These are phyloP conservation scores for Dictyostelium firmibasis DNA, from an alignment of 78 protist species.

Conservation along the genomic window DNA sequence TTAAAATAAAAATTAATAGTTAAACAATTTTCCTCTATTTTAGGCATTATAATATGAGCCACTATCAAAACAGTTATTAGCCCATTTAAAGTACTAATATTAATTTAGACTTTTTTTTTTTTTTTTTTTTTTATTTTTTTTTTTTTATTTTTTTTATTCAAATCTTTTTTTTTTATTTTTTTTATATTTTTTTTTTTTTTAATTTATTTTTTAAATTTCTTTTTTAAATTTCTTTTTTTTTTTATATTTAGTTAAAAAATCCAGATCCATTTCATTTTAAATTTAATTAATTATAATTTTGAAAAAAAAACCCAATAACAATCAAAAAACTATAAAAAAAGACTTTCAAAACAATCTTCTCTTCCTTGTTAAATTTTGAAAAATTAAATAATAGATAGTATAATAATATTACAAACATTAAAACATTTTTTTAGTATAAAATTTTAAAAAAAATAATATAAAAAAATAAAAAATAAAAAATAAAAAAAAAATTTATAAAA, in stretches of 20 bases:
- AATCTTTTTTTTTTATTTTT: background rate
- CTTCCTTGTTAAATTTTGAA: no score
- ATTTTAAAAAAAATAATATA: background rate
- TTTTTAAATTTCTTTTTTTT: background rate
- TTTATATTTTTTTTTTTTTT: no score
- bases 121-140: background rate
- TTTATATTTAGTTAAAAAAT: background rate
- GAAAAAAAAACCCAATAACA: background rate
- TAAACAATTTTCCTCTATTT: background rate
- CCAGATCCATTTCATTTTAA: background rate
- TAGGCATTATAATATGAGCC: no score
- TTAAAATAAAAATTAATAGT: no score
- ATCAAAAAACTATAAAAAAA: background rate
- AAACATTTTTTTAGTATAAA: no score
- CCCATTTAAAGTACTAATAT: background rate
- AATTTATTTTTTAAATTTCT: no score
- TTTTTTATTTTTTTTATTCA: background rate
- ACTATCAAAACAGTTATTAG: background rate
- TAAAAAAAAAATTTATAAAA: background rate
- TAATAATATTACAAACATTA: no score
- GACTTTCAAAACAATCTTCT: background rate
- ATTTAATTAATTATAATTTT: background rate
- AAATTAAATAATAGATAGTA: background rate
- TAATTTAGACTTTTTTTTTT: background rate
- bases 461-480: background rate